A percentile compares a stretch with the other conserved stretches of the same genome.
phyloP scores from a whole-genome alignment of 176 grass and related monocot genomes.

The Eragrostis curvula region DNA sequence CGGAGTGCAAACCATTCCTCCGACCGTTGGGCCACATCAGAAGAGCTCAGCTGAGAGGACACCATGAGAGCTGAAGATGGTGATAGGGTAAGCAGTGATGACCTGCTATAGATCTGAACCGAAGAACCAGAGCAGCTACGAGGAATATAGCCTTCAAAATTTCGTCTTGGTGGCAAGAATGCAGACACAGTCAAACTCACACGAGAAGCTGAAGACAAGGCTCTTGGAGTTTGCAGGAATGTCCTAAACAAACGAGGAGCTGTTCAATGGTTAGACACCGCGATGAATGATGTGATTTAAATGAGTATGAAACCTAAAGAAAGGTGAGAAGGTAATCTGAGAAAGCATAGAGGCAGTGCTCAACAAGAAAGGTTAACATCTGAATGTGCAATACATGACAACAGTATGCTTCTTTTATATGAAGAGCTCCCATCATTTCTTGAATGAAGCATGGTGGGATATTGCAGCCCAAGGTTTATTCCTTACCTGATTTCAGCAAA shows the following conservation, averaged over 20 bases:
- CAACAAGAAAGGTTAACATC: constrained; percentile 49
- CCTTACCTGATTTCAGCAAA: constrained; percentile 56
- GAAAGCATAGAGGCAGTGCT: constrained; percentile 40
- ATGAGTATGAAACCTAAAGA: background rate
- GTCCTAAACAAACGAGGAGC: constrained; percentile 65
- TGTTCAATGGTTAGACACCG: constrained; percentile 61
- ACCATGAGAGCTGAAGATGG: constrained; percentile 52
- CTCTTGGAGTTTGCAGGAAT: constrained; percentile 40
- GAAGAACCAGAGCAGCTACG: constrained; percentile 67
- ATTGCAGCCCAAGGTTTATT: constrained; percentile 42
- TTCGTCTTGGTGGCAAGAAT: constrained; percentile 59
- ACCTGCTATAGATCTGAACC: constrained; percentile 47
- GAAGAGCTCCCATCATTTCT: constrained; percentile 36
- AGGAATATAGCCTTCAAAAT: constrained; percentile 78
- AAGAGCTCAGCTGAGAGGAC: constrained; percentile 60
- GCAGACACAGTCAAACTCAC: constrained; percentile 34
- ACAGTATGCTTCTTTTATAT: constrained; percentile 51
- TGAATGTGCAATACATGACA: constrained; percentile 38
- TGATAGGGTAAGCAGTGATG: constrained; percentile 46
- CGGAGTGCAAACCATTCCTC: constrained; percentile 98
- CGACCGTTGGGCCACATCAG: constrained; percentile 76
- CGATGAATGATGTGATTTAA: constrained; percentile 18
- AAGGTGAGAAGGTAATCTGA: constrained; percentile 22
- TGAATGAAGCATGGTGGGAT: constrained; percentile 38
- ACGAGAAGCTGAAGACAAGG: constrained; percentile 31